A percentile compares a stretch with the other conserved stretches of the same genome.
Evolutionary conservation across 140 eudicot species (phyloP).

Genomic region (Stevia rebaudiana): DNA sequence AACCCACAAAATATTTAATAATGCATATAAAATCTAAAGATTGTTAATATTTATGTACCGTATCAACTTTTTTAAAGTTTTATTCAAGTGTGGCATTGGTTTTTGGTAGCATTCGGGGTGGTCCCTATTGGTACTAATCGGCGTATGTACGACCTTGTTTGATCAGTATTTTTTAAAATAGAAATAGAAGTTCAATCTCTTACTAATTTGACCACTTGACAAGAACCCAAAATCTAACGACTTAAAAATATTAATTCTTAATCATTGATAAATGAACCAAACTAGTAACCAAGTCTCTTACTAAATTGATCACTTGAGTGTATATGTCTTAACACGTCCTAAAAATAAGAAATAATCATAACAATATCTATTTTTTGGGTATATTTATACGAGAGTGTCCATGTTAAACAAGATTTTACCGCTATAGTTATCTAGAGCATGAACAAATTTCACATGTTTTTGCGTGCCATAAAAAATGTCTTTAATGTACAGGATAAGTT

Average conservation of each 20-base stretch:
- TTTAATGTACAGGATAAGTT: too few species aligned
- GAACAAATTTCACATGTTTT: too few species aligned
- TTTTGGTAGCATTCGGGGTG: conserved; percentile 4
- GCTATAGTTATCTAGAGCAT: too few species aligned
- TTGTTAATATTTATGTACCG: not conserved
- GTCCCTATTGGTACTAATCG: conserved; percentile 19
- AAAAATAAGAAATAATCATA: too few species aligned
- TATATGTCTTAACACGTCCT: too few species aligned
- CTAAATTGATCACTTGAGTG: too few species aligned
- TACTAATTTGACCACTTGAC: not conserved
- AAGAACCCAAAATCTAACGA: not conserved
- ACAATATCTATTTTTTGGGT: too few species aligned
- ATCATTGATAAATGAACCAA: not conserved
- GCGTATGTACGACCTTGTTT: conserved; percentile 2
- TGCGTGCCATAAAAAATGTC: too few species aligned
- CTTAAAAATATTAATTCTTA: not conserved
- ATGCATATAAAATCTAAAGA: not conserved
- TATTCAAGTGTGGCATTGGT: conserved; percentile 16
- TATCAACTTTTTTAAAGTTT: not conserved
- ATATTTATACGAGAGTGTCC: too few species aligned
- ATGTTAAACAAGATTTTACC: too few species aligned
- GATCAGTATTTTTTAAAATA: not conserved
- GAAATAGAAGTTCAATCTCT: not conserved
- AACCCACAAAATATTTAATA: conserved; percentile 1
- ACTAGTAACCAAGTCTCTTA: not conserved